Percentiles rank a stretch among this genome's conserved stretches.
Evolutionary conservation across 306 rosid genomes (phyloP).

Genomic region (Gastrolobium villosum): DNA sequence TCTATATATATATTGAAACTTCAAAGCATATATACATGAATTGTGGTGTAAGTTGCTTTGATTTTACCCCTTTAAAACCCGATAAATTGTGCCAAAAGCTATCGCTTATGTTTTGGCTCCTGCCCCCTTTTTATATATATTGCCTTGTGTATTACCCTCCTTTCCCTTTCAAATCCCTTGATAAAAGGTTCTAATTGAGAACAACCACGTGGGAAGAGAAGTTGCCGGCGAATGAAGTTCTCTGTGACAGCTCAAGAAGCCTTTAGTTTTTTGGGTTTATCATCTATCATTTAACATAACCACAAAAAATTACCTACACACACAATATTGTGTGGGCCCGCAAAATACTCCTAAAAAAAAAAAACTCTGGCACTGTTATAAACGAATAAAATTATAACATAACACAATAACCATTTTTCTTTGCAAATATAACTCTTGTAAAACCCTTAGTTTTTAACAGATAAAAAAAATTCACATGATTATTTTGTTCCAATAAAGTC

Average conservation of each 20-base stretch:
- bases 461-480: neutral
- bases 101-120: neutral
- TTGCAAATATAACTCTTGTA: too few species aligned
- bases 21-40: conserved; percentile 32
- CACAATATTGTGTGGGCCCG: too few species aligned
- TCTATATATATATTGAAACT: neutral
- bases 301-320: too few species aligned
- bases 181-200: conserved; percentile 5
- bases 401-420: too few species aligned
- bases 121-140: neutral
- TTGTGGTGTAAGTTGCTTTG: conserved; percentile 42
- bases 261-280: neutral
- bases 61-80: neutral
- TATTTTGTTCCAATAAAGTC: neutral
- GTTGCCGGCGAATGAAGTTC: conserved; percentile 3
- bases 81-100: conserved; percentile 30
- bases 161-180: conserved; percentile 3
- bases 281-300: too few species aligned
- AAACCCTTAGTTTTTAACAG: neutral
- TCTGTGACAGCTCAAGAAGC: neutral
- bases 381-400: too few species aligned
- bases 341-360: too few species aligned
- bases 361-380: too few species aligned
- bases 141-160: neutral
- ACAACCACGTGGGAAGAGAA: conserved; percentile 4